Evolutionary conservation across 139 green algal genomes (phyloP), one percentile per base, ranked within the genome.

Genomic region (Coccomyxa sp.): DNA sequence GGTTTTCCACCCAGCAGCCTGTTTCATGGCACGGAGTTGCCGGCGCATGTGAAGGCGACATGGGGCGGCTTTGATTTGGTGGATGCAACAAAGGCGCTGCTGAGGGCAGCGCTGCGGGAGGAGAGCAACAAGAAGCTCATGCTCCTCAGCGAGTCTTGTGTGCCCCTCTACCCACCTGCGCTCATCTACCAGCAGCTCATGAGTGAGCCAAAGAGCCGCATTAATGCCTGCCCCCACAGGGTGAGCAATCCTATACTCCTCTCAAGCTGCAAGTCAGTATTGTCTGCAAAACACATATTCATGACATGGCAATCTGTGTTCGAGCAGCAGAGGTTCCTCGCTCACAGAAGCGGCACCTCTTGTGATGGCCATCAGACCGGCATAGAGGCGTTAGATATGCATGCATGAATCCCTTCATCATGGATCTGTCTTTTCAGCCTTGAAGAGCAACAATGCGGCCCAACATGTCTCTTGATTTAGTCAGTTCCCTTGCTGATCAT

Each of bases 141-240:
- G 31, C 85, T 91, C 81, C 77, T 89, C 28, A 77, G 51, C 18
- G 88, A 91, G 71, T 79, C 16, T 32, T 85, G 63, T 60, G 63
- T 87, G 16, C 88, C 88, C 14, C 83, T 91, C 15, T 88, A 89
- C 63, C 75, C 85, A 4, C 63, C 81, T 3, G 32, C 79, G 0
- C 18, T 80, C 0, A 67, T 82, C 0, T 89, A 87, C 31, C 7
- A 51, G 14, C 81, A 87, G 57, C 57, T 88, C n/a, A 82, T 87
- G 32, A 31, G 11, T 13, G 83, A 89, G 63, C 16, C 58, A 17
- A 67, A 57, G 25, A 82, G 38, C 59, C 78, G 86, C n/a, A 67
- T 91, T 57, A 88, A 89, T 71, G 86, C 83, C 0, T 91, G 88
- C 86, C 15, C 17, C 51, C 13, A 75, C 30, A 18, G 31, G 30